Conservation (phyloP, 768 basidiomycete species). For the Mycena latifolia region DNA sequence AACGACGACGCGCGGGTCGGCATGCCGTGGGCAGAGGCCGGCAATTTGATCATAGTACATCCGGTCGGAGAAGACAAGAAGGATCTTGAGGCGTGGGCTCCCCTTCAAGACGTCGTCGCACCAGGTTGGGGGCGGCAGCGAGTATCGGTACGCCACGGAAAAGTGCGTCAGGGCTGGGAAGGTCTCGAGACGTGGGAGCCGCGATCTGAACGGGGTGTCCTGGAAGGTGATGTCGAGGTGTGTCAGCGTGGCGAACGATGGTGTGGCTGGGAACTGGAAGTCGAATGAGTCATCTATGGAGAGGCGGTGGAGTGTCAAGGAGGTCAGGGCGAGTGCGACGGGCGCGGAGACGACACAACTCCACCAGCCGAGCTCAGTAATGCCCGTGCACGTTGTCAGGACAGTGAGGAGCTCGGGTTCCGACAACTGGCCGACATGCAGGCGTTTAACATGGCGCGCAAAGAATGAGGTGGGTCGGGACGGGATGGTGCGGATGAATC, state of each 20-base stretch:
- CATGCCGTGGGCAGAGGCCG: not conserved
- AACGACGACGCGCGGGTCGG: slow-evolving; percentile 29
- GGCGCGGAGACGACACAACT: not conserved
- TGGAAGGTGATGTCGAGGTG: slow-evolving; percentile 26
- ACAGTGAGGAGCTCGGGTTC: slow-evolving; percentile 26
- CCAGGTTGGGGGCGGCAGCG: not conserved
- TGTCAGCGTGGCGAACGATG: slow-evolving; percentile 3
- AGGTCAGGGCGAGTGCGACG: not conserved
- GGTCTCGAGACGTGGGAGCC: slow-evolving; percentile 1
- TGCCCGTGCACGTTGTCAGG: slow-evolving; percentile 23
- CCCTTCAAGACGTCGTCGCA: slow-evolving; percentile 4
- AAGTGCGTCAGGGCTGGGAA: slow-evolving; percentile 28
- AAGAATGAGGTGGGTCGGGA: slow-evolving; percentile 21
- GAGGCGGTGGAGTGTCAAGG: slow-evolving; percentile 24
- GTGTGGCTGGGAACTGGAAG: not conserved
- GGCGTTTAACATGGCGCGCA: slow-evolving; percentile 22
- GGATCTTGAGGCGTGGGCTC: slow-evolving; percentile 21
- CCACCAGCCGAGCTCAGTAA: slow-evolving; percentile 30
- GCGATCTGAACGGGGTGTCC: not conserved
- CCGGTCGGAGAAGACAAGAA: slow-evolving; percentile 23
- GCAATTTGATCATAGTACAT: slow-evolving; percentile 11
- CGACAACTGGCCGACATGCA: slow-evolving; percentile 20
- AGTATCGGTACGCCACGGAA: not conserved
- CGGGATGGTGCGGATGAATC: slow-evolving; percentile 28
- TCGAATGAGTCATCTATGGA: slow-evolving; percentile 26